phyloP scores from a whole-genome alignment of 768 basidiomycete genomes.

The Suillus bovinus region DNA sequence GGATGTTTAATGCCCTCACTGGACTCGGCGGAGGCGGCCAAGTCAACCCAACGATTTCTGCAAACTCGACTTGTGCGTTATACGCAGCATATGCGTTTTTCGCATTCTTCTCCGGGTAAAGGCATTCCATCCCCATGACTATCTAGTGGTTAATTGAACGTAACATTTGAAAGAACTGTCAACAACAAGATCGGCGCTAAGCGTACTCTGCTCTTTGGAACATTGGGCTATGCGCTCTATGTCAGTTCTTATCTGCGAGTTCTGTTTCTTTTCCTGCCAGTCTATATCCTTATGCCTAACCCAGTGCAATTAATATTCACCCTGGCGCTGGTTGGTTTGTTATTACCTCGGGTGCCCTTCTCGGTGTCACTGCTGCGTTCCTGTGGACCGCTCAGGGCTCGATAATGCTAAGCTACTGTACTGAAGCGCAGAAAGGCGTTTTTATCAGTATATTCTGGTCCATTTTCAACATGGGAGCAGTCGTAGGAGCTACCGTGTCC shows the following conservation, averaged over 20 bases:
- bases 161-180: constrained; percentile 62
- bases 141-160: constrained; percentile 7
- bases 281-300: background rate
- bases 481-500: constrained; percentile 73
- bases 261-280: background rate
- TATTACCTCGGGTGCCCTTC: constrained; percentile 66
- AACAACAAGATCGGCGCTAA: constrained; percentile 77
- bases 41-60: constrained; percentile 59
- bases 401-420: constrained; percentile 78
- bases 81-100: constrained; percentile 60
- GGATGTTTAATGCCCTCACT: constrained; percentile 76
- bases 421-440: constrained; percentile 69
- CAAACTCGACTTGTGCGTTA: constrained; percentile 69
- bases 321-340: constrained; percentile 59
- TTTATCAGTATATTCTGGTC: constrained; percentile 80
- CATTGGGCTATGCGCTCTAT: constrained; percentile 71
- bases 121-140: background rate
- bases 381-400: constrained; percentile 82
- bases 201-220: constrained; percentile 70
- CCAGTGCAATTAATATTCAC: constrained; percentile 70
- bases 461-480: constrained; percentile 80
- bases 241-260: constrained; percentile 69
- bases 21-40: constrained; percentile 80
- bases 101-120: constrained; percentile 68
- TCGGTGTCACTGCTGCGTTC: constrained; percentile 67